A percentile compares a stretch with the other conserved stretches of the same genome.
Conservation (phyloP, 2,329 filamentous ascomycete species). For the Colletotrichum aenigma region DNA sequence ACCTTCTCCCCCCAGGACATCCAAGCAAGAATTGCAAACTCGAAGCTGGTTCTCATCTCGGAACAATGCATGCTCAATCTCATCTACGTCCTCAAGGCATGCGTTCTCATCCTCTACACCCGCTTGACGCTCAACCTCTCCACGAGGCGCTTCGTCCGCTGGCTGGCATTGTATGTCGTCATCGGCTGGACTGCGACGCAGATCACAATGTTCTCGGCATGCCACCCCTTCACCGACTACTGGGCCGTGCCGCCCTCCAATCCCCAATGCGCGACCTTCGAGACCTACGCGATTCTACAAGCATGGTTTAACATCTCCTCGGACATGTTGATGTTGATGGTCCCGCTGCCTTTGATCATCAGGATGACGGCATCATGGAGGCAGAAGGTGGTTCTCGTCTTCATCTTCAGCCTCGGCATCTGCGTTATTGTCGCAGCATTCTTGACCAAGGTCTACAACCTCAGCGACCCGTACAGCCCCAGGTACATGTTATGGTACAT, state of each 20-base stretch:
- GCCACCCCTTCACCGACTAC: conserved; percentile 48
- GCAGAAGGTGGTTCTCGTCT: conserved; percentile 49
- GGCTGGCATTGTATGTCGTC: conserved; percentile 41
- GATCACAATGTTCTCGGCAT: conserved; percentile 49
- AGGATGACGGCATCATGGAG: conserved; percentile 32
- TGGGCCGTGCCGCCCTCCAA: conserved; percentile 51
- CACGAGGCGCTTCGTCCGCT: conserved; percentile 35
- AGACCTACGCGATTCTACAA: conserved; percentile 51
- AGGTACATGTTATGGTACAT: conserved; percentile 57
- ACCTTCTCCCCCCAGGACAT: conserved; percentile 34
- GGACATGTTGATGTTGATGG: conserved; percentile 50
- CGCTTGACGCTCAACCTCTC: conserved; percentile 43
- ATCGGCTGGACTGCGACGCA: conserved; percentile 46
- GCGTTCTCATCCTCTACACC: conserved; percentile 48
- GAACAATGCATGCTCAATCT: conserved; percentile 42
- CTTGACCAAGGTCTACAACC: conserved; percentile 52
- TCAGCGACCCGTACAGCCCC: conserved; percentile 24
- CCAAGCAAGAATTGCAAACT: conserved; percentile 43
- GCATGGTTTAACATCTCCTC: conserved; percentile 52
- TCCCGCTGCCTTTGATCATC: conserved; percentile 51
- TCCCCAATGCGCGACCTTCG: conserved; percentile 49
- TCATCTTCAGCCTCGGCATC: conserved; percentile 53
- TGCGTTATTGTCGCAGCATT: conserved; percentile 48
- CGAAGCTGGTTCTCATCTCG: conserved; percentile 46
- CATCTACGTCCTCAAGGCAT: conserved; percentile 39